Evolutionary conservation across 306 rosid species (phyloP).

Genomic region (Vigna reflexopilosa): DNA sequence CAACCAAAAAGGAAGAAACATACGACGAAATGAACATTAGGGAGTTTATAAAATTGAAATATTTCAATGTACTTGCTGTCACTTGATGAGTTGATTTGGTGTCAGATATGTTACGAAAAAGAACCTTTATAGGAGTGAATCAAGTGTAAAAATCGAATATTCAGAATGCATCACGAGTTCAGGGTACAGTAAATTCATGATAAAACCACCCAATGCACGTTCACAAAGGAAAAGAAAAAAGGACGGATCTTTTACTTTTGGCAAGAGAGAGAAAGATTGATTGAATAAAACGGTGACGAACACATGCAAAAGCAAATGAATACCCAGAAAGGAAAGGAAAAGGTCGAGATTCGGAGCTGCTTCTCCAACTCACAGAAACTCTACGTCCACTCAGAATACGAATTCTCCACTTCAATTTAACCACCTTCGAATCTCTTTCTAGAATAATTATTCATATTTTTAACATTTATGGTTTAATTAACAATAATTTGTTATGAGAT

Average conservation of each 20-base stretch:
- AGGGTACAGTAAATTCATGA: neutral
- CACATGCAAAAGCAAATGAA: constrained; percentile 21
- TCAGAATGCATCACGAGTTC: neutral
- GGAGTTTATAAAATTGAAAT: neutral
- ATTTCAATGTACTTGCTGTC: neutral
- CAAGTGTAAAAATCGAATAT: neutral
- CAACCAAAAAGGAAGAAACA: neutral
- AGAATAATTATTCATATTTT: too few species aligned
- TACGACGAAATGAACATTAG: neutral
- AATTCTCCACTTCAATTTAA: neutral
- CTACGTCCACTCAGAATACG: neutral
- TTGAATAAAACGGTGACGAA: neutral
- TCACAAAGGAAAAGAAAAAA: neutral
- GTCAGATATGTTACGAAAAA: neutral
- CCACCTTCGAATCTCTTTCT: too few species aligned
- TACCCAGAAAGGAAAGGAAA: constrained; percentile 6
- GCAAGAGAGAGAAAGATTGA: neutral
- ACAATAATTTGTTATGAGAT: too few species aligned
- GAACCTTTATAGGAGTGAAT: constrained; percentile 10
- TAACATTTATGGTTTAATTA: too few species aligned
- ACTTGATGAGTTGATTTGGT: constrained; percentile 6
- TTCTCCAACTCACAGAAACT: neutral
- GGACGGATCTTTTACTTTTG: neutral
- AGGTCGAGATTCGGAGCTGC: neutral
- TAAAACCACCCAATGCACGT: neutral